phyloP scores from a whole-genome alignment of 2,329 filamentous ascomycete species.

The Aspergillus phoenicis region DNA sequence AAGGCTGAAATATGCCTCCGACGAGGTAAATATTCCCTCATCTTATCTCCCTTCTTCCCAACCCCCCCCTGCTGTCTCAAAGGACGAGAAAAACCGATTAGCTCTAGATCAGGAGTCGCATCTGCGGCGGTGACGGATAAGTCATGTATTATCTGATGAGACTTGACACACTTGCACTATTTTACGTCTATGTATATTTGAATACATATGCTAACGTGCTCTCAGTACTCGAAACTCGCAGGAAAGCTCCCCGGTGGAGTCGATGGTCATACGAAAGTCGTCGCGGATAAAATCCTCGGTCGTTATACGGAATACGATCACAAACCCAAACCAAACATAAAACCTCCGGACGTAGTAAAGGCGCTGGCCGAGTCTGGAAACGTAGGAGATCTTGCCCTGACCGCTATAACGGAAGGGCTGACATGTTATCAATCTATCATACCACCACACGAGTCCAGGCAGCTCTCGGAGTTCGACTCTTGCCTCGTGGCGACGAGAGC shows the following conservation, averaged over 20 bases:
- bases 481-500: constrained; percentile 51
- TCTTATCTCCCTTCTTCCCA: constrained; percentile 4
- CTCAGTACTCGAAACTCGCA: constrained; percentile 41
- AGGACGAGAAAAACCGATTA: constrained; percentile 62
- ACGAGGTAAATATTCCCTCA: constrained; percentile 40
- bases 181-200: constrained; percentile 18
- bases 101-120: constrained; percentile 82
- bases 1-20: constrained; percentile 41
- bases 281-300: constrained; percentile 35
- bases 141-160: constrained; percentile 58
- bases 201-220: constrained; percentile 31
- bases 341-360: constrained; percentile 62
- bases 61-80: constrained; percentile 30
- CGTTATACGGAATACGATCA: constrained; percentile 34
- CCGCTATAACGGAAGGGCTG: constrained; percentile 42
- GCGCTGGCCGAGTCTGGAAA: constrained; percentile 62
- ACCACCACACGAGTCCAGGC: constrained; percentile 32
- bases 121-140: constrained; percentile 65
- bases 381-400: constrained; percentile 60
- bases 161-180: constrained; percentile 27
- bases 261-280: constrained; percentile 33
- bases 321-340: constrained; percentile 62
- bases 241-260: constrained; percentile 32
- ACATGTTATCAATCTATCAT: constrained; percentile 45
- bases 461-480: constrained; percentile 37